Evolutionary conservation across 2,329 filamentous ascomycete genomes (phyloP).

Genomic region (Botrytis pseudocinerea): DNA sequence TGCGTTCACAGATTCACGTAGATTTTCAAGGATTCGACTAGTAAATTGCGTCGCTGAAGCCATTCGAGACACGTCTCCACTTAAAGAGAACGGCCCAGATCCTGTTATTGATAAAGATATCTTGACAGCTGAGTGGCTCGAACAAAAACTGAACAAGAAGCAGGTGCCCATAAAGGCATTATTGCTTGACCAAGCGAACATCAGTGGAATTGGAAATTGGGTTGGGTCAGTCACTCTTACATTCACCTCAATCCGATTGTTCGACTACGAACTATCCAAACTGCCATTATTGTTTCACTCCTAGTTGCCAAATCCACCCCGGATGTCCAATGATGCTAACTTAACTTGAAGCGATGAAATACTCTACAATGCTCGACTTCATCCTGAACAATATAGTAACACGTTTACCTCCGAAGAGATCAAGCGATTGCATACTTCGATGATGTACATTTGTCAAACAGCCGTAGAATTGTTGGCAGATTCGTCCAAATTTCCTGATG

Average conservation of each 20-base stretch:
- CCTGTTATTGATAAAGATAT: conserved; percentile 79
- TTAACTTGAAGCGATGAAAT: conserved; percentile 68
- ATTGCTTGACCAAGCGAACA: conserved; percentile 81
- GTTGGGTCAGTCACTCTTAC: conserved; percentile 60
- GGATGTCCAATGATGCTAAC: neutral
- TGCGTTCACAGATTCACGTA: conserved; percentile 81
- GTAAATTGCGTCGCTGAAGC: conserved; percentile 76
- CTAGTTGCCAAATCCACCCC: too few species aligned
- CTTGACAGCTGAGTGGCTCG: conserved; percentile 75
- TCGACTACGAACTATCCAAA: neutral
- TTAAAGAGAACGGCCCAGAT: conserved; percentile 92
- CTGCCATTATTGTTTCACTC: neutral
- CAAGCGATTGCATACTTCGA: conserved; percentile 66
- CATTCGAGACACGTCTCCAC: conserved; percentile 73
- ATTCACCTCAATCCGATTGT: neutral
- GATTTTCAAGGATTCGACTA: conserved; percentile 77
- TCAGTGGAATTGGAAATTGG: conserved; percentile 96
- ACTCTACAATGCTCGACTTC: conserved; percentile 82
- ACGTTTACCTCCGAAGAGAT: conserved; percentile 74
- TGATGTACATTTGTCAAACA: conserved; percentile 76
- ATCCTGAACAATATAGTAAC: conserved; percentile 91
- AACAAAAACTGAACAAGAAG: conserved; percentile 68
- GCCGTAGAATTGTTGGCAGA: conserved; percentile 80
- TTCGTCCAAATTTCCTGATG: conserved; percentile 76
- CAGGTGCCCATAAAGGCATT: conserved; percentile 88